A percentile compares a stretch with the other conserved stretches of the same genome.
phyloP scores from a whole-genome alignment of 78 protist genomes.

The Dictyostelium intermedium region DNA sequence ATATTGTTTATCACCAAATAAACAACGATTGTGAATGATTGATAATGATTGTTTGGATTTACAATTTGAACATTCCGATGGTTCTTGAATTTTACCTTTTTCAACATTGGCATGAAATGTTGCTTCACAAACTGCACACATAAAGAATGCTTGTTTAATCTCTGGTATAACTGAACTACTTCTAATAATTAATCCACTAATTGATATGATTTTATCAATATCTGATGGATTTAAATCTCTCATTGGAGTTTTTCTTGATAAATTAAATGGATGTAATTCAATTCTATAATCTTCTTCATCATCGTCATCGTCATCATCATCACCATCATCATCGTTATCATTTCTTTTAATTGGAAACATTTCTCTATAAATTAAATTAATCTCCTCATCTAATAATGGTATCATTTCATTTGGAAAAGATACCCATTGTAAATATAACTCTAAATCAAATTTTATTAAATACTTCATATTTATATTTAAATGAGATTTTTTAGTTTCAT shows the following conservation, averaged over 20 bases:
- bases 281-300: background rate
- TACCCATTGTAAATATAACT: conserved; percentile 30
- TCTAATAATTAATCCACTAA: conserved; percentile 96
- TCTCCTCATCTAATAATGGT: conserved; percentile 39
- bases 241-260: conserved; percentile 57
- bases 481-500: background rate
- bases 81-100: conserved; percentile 89
- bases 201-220: conserved; percentile 92
- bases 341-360: background rate
- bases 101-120: conserved; percentile 28
- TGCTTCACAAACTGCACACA: conserved; percentile 82
- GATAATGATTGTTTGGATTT: conserved; percentile 33
- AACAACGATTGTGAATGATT: conserved; percentile 95
- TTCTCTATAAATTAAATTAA: conserved; percentile 16
- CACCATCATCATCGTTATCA: background rate
- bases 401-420: conserved; percentile 55
- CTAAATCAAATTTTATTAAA: background rate
- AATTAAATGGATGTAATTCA: conserved; percentile 86
- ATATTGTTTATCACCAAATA: conserved; percentile 96
- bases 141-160: conserved; percentile 78
- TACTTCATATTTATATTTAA: conserved; percentile 41
- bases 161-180: conserved; percentile 92
- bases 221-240: conserved; percentile 93
- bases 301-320: background rate
- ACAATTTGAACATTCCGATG: conserved; percentile 87